phyloP scores from a whole-genome alignment of 73 alveolate species.

The Urostyla sp. region DNA sequence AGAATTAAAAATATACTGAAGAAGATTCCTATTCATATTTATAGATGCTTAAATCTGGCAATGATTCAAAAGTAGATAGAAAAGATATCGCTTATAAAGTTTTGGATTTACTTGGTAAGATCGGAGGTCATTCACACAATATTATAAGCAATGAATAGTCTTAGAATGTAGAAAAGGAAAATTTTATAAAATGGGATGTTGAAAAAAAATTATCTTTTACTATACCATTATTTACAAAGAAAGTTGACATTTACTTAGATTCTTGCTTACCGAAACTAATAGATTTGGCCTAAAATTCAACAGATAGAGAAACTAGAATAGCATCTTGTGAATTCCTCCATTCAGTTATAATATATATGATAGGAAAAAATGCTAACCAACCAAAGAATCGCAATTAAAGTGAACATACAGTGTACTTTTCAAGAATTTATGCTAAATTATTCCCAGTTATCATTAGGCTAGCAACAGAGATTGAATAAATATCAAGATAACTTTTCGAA shows the following conservation, averaged over 20 bases:
- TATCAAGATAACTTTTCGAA: slow-evolving; percentile 80
- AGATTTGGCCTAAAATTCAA: slow-evolving; percentile 85
- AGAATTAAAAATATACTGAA: background rate
- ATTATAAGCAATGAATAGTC: slow-evolving; percentile 76
- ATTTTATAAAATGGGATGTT: slow-evolving; percentile 84
- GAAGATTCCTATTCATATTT: slow-evolving; percentile 39
- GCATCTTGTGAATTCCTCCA: slow-evolving; percentile 94
- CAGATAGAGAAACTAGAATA: slow-evolving; percentile 87
- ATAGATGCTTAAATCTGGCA: slow-evolving; percentile 62
- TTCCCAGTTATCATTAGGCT: slow-evolving; percentile 78
- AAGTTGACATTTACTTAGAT: slow-evolving; percentile 84
- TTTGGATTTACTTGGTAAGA: slow-evolving; percentile 84
- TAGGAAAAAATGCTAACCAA: slow-evolving; percentile 90
- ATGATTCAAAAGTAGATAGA: slow-evolving; percentile 49
- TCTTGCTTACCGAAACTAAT: slow-evolving; percentile 87
- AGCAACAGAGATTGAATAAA: slow-evolving; percentile 76
- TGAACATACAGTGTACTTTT: slow-evolving; percentile 81
- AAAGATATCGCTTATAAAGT: slow-evolving; percentile 66
- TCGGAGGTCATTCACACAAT: slow-evolving; percentile 92
- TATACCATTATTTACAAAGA: slow-evolving; percentile 84
- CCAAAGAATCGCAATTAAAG: slow-evolving; percentile 73
- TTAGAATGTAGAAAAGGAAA: slow-evolving; percentile 67
- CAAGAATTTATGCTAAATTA: slow-evolving; percentile 73
- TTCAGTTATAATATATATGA: slow-evolving; percentile 89
- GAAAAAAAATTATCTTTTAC: slow-evolving; percentile 84